These are phyloP conservation scores for Tulasnella sp. DNA, from an alignment of 768 basidiomycete species.

Conservation along the genomic window DNA sequence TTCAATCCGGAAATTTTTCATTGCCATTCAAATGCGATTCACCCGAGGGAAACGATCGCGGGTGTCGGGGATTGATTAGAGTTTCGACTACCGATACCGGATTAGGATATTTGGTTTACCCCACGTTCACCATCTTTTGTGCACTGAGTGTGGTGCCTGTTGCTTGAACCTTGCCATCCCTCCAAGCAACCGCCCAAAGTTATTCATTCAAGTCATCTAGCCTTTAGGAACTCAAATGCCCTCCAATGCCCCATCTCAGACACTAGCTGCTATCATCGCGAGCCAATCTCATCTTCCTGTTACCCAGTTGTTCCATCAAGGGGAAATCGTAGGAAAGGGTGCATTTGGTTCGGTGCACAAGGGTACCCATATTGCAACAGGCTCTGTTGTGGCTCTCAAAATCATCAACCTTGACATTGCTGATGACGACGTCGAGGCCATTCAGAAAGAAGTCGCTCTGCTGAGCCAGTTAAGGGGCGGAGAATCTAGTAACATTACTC, in stretches of 20 bases:
- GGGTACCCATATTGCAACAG: slow-evolving; percentile 69
- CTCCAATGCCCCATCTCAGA: not conserved
- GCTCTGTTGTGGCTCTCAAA: slow-evolving; percentile 89
- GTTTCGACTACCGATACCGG: no score
- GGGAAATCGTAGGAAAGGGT: slow-evolving; percentile 90
- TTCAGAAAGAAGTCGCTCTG: slow-evolving; percentile 90
- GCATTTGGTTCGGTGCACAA: slow-evolving; percentile 94
- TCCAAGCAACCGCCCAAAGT: no score
- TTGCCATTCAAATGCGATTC: no score
- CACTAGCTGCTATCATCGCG: not conserved
- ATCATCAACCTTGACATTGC: slow-evolving; percentile 96
- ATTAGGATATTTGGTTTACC: no score
- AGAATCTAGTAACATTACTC: slow-evolving; percentile 74
- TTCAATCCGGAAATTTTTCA: no score
- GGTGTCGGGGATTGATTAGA: no score
- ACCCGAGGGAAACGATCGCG: no score
- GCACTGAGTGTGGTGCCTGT: no score
- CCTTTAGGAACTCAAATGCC: not conserved
- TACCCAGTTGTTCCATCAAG: slow-evolving; percentile 58
- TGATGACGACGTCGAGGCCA: slow-evolving; percentile 93
- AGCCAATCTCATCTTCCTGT: slow-evolving; percentile 16
- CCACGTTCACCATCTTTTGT: no score
- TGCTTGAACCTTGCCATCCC: no score
- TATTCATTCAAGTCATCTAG: no score
- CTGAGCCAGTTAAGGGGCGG: slow-evolving; percentile 73